These are phyloP conservation scores for Fagopyrum esculentum DNA, from an alignment of 148 eudicot species.

Conservation along the genomic window DNA sequence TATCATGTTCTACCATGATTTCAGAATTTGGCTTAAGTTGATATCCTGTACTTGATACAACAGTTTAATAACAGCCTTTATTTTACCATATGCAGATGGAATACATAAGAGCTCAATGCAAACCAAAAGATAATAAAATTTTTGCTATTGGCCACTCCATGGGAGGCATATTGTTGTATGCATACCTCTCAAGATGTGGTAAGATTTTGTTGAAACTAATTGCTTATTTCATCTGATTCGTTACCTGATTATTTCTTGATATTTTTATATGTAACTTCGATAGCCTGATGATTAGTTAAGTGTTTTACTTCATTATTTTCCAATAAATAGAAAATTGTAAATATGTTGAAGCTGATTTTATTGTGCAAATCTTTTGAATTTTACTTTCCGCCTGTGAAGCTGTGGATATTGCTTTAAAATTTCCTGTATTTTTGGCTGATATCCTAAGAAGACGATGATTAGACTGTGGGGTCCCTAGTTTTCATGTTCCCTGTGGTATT, in stretches of 20 bases:
- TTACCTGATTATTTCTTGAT: neutral
- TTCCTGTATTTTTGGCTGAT: neutral
- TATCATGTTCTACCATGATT: neutral
- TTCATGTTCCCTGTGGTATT: neutral
- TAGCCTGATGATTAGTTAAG: neutral
- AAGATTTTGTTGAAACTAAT: constrained; percentile 20
- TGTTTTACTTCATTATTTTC: neutral
- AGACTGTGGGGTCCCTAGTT: constrained; percentile 2
- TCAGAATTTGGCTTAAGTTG: neutral
- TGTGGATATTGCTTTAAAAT: neutral
- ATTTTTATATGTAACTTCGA: neutral
- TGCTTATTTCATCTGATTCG: neutral
- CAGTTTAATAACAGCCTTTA: neutral
- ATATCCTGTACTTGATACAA: neutral
- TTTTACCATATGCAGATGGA: constrained; percentile 54
- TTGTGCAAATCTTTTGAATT: neutral
- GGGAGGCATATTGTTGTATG: constrained; percentile 96
- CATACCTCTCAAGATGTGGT: constrained; percentile 80
- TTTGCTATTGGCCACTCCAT: constrained; percentile 98
- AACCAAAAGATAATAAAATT: constrained; percentile 79
- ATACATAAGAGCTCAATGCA: constrained; percentile 61
- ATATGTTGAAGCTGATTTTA: neutral
- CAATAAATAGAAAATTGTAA: neutral
- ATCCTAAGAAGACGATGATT: neutral
- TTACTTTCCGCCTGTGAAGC: neutral